Evolutionary conservation across 2,329 filamentous ascomycete species (phyloP).

Genomic region (Hypoxylon sp.): DNA sequence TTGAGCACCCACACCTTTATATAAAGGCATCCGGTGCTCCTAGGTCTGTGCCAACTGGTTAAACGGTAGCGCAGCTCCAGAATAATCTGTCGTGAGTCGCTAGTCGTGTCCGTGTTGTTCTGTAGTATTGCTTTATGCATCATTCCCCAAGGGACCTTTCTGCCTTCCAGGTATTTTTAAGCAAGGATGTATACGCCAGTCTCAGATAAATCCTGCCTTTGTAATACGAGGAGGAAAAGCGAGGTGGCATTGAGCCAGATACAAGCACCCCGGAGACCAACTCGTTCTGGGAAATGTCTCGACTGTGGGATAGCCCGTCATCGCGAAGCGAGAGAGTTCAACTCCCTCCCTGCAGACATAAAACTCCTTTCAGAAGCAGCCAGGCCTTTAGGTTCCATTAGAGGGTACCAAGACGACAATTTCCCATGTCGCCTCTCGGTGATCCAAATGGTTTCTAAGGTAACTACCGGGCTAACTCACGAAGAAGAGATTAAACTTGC

Average conservation of each 20-base stretch:
- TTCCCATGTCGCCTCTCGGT: conserved; percentile 21
- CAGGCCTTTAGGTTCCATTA: neutral
- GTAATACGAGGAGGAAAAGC: neutral
- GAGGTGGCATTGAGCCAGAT: neutral
- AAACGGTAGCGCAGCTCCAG: neutral
- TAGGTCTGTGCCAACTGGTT: neutral
- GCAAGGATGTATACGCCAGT: neutral
- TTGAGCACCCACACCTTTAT: neutral
- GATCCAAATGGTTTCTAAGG: conserved; percentile 19
- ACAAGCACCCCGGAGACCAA: conserved; percentile 1
- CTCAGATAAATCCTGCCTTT: conserved; percentile 7
- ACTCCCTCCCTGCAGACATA: neutral
- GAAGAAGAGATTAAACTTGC: conserved; percentile 30
- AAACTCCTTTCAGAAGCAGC: neutral
- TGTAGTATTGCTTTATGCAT: neutral
- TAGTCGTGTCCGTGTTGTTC: neutral
- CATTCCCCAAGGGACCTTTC: neutral
- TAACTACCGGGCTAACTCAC: conserved; percentile 7
- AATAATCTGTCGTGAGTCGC: neutral
- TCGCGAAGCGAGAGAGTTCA: conserved; percentile 25
- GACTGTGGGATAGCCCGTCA: conserved; percentile 14
- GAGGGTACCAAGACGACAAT: conserved; percentile 23
- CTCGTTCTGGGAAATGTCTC: conserved; percentile 31
- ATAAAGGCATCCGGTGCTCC: neutral
- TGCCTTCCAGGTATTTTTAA: neutral